Evolutionary conservation across 805 yeast species (phyloP).

Genomic region (Ogataea nakhonphanomensis): DNA sequence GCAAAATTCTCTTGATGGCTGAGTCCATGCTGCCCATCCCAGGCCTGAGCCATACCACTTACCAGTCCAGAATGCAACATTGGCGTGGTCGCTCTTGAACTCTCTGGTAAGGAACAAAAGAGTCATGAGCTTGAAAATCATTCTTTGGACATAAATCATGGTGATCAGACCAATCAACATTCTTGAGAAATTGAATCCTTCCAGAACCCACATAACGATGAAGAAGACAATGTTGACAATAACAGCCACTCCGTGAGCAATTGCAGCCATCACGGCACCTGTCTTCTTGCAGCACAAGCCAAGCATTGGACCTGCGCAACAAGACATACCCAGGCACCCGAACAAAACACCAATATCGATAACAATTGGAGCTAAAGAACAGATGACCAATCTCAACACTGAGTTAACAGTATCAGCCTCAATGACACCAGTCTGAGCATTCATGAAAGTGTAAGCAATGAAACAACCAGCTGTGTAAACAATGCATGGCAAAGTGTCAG

Average conservation of each 20-base stretch:
- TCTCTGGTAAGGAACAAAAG: slow-evolving; percentile 83
- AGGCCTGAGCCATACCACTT: slow-evolving; percentile 95
- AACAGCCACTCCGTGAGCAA: slow-evolving; percentile 95
- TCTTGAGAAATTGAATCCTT: slow-evolving; percentile 85
- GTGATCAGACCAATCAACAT: slow-evolving; percentile 84
- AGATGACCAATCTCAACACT: slow-evolving; percentile 64
- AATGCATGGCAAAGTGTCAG: slow-evolving; percentile 69
- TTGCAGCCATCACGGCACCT: slow-evolving; percentile 90
- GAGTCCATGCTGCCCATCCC: slow-evolving; percentile 92
- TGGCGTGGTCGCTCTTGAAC: slow-evolving; percentile 90
- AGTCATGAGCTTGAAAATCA: slow-evolving; percentile 81
- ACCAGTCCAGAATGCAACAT: slow-evolving; percentile 99
- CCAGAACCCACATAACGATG: slow-evolving; percentile 95
- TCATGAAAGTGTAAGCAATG: slow-evolving; percentile 75
- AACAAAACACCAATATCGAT: slow-evolving; percentile 83
- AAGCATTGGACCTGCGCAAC: slow-evolving; percentile 96
- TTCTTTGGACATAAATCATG: slow-evolving; percentile 82
- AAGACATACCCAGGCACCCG: slow-evolving; percentile 76
- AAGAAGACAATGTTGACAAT: slow-evolving; percentile 82
- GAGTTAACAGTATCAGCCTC: slow-evolving; percentile 59
- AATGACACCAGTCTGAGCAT: slow-evolving; percentile 81
- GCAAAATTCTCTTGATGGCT: slow-evolving; percentile 91
- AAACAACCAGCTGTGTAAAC: slow-evolving; percentile 77
- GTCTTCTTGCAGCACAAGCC: slow-evolving; percentile 96
- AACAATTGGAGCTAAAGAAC: slow-evolving; percentile 88